These are phyloP conservation scores for Fusarium irregulare DNA, from an alignment of 2,329 filamentous ascomycete species.

Conservation along the genomic window DNA sequence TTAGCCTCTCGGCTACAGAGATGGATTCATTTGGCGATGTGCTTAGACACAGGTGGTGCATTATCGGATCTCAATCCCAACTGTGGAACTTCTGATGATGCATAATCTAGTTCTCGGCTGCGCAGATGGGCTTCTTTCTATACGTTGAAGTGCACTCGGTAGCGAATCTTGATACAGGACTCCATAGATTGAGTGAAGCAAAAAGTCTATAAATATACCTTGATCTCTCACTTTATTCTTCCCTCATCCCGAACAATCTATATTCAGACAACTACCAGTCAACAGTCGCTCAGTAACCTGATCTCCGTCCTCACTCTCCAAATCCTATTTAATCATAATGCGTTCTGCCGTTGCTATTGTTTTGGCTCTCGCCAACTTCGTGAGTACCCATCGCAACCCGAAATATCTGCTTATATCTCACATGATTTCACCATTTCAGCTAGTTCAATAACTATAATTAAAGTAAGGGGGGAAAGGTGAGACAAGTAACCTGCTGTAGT, in stretches of 20 bases:
- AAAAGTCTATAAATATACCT: not conserved
- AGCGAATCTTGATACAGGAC: not conserved
- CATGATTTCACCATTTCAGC: too few species aligned
- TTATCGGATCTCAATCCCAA: not conserved
- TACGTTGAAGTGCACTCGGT: not conserved
- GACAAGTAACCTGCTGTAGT: too few species aligned
- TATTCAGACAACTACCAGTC: not conserved
- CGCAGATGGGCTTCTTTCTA: accelerated
- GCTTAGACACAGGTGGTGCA: not conserved
- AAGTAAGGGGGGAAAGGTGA: too few species aligned
- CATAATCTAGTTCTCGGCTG: not conserved
- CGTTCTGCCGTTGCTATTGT: not conserved
- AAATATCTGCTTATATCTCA: not conserved
- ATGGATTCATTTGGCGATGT: not conserved
- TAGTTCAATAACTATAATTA: too few species aligned
- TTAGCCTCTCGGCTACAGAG: not conserved
- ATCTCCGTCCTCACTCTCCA: not conserved
- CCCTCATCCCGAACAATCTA: not conserved
- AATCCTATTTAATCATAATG: not conserved
- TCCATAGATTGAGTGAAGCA: too few species aligned
- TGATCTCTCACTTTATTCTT: not conserved
- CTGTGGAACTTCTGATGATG: not conserved
- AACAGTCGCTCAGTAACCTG: not conserved
- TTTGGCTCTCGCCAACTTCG: not conserved
- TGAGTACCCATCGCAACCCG: not conserved